Percentiles rank a stretch among this genome's conserved stretches.
Conservation (phyloP, 176 grass and related monocot species). For the Rhynchospora breviuscula region DNA sequence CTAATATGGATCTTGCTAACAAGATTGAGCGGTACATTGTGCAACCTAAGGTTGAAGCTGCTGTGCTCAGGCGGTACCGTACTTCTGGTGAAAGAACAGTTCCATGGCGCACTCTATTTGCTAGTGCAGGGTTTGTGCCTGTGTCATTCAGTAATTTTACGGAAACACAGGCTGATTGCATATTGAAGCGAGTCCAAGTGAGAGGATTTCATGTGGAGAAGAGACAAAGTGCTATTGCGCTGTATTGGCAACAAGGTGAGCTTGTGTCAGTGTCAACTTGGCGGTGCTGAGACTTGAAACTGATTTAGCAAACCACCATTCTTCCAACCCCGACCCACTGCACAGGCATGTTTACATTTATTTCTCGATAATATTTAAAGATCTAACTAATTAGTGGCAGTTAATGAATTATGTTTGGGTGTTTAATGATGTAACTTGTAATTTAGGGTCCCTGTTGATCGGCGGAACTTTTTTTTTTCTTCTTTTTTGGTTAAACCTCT, state of each 20-base stretch:
- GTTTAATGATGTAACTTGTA: constrained; percentile 6
- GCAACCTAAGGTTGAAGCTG: constrained; percentile 60
- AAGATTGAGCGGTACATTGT: constrained; percentile 75
- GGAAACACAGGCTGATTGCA: constrained; percentile 68
- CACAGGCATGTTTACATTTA: constrained; percentile 11
- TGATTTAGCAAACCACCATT: neutral
- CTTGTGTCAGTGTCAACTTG: constrained; percentile 66
- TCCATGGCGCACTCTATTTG: constrained; percentile 49
- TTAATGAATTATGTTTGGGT: constrained; percentile 1
- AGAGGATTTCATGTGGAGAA: constrained; percentile 86
- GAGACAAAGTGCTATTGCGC: constrained; percentile 34
- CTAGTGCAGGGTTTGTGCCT: constrained; percentile 46
- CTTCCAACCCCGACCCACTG: neutral
- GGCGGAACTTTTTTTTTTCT: neutral
- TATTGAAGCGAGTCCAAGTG: constrained; percentile 69
- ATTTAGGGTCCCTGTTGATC: neutral
- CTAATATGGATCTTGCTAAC: constrained; percentile 42
- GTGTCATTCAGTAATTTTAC: constrained; percentile 49
- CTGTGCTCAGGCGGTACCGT: constrained; percentile 43
- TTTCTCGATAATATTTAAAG: neutral
- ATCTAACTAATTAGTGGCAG: neutral
- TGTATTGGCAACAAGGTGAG: constrained; percentile 67
- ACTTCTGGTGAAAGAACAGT: constrained; percentile 31
- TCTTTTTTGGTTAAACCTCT: neutral
- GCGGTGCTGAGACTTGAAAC: constrained; percentile 42